phyloP scores from a whole-genome alignment of 192 early-diverging fungal genomes.

The Coemansia sp. region DNA sequence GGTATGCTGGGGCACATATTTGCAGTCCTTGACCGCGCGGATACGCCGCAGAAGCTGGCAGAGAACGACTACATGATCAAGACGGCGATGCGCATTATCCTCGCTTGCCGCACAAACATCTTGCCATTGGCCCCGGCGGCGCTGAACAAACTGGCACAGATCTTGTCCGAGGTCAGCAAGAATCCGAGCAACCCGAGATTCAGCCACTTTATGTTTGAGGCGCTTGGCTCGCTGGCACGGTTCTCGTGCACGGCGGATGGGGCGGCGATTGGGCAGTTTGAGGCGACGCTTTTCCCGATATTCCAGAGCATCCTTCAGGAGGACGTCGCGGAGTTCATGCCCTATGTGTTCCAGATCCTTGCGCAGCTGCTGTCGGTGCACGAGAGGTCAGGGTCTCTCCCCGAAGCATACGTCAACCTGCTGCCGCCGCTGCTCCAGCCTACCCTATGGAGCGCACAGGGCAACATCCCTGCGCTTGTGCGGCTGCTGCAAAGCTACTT shows the following conservation, averaged over 20 bases:
- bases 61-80: conserved; percentile 98
- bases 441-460: conserved; percentile 81
- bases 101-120: conserved; percentile 73
- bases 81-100: conserved; percentile 81
- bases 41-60: conserved; percentile 87
- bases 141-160: conserved; percentile 70
- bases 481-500: conserved; percentile 85
- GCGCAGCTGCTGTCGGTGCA: conserved; percentile 85
- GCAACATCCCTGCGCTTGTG: conserved; percentile 94
- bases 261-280: conserved; percentile 74
- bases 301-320: conserved; percentile 84
- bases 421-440: conserved; percentile 80
- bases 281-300: conserved; percentile 81
- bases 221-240: conserved; percentile 80
- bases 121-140: conserved; percentile 68
- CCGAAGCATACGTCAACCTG: conserved; percentile 70
- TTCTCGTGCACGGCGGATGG: conserved; percentile 76
- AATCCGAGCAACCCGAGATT: conserved; percentile 98
- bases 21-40: conserved; percentile 68
- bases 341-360: conserved; percentile 96
- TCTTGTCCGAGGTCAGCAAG: conserved; percentile 79
- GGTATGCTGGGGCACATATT: conserved; percentile 73
- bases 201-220: conserved; percentile 97
- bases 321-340: conserved; percentile 89
- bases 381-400: conserved; percentile 56